Evolutionary conservation across 345 rosid genomes (phyloP).

Genomic region (Clarkia xantiana): DNA sequence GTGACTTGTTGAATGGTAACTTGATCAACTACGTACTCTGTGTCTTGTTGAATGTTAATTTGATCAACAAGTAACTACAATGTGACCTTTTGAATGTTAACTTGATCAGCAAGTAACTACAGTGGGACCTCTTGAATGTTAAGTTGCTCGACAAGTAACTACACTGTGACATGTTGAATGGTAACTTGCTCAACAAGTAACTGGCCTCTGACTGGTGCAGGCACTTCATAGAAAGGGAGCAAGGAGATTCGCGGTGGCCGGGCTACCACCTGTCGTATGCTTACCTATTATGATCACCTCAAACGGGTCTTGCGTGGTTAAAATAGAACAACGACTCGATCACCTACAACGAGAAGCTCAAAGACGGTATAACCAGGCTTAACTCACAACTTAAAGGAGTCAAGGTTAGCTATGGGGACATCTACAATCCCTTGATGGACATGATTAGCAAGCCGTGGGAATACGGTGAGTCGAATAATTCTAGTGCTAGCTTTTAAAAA

Average conservation of each 20-base stretch:
- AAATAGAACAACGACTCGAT: constrained; percentile 28
- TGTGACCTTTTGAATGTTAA: too few species aligned
- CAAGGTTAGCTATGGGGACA: constrained; percentile 27
- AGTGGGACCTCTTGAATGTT: too few species aligned
- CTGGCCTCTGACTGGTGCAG: constrained; percentile 7
- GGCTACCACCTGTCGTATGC: constrained; percentile 48
- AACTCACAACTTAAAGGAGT: constrained; percentile 19
- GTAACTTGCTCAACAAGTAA: too few species aligned
- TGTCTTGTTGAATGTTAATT: too few species aligned
- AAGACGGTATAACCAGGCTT: constrained; percentile 11
- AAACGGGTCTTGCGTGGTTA: neutral
- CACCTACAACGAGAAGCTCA: constrained; percentile 28
- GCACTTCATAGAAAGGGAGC: constrained; percentile 27
- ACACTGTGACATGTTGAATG: too few species aligned
- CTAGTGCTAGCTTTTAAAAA: too few species aligned
- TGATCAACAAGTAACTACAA: too few species aligned
- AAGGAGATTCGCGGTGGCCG: constrained; percentile 24
- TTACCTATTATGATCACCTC: constrained; percentile 32
- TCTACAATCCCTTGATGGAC: constrained; percentile 16
- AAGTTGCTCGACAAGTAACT: too few species aligned
- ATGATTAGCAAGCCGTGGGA: constrained; percentile 25
- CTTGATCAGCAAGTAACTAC: too few species aligned
- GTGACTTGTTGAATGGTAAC: too few species aligned
- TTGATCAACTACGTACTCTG: too few species aligned
- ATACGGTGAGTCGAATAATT: constrained; percentile 18